Conservation (phyloP, 257 asterid species). For the Gentiana dahurica region DNA sequence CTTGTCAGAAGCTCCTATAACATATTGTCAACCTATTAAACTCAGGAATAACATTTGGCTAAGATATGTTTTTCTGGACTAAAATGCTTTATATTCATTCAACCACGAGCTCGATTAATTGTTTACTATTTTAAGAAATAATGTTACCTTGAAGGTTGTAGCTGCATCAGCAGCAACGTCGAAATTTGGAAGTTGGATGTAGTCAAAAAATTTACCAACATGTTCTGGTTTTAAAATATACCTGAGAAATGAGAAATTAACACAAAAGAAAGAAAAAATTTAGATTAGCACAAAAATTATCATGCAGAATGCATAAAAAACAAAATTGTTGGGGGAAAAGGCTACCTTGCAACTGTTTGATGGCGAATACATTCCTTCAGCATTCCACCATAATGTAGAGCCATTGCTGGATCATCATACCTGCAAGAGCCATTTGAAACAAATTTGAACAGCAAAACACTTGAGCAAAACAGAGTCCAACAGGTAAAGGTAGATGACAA, state of each 20-base stretch:
- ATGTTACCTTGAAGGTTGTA: slow-evolving; percentile 73
- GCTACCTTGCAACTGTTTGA: slow-evolving; percentile 75
- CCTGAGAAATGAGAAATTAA: slow-evolving; percentile 19
- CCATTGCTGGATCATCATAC: slow-evolving; percentile 62
- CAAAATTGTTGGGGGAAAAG: not conserved
- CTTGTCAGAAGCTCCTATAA: slow-evolving; percentile 81
- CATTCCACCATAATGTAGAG: slow-evolving; percentile 86
- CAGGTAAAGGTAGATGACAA: too few relatives aligned
- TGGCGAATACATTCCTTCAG: slow-evolving; percentile 86
- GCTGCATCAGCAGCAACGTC: slow-evolving; percentile 97
- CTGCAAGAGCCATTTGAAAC: slow-evolving; percentile 19
- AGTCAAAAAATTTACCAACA: slow-evolving; percentile 58
- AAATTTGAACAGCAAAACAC: not conserved
- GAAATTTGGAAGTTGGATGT: slow-evolving; percentile 76
- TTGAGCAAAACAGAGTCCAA: not conserved
- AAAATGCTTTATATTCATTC: not conserved
- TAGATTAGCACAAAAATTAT: too few relatives aligned
- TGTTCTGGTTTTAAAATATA: slow-evolving; percentile 55
- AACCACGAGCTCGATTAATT: not conserved
- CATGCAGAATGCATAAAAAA: not conserved
- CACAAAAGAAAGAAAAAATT: not conserved
- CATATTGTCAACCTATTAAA: slow-evolving; percentile 9
- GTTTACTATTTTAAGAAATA: not conserved
- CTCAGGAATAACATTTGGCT: not conserved
- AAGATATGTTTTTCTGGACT: not conserved